Conservation (phyloP, 768 basidiomycete species). For the Pisolithus tinctorius region DNA sequence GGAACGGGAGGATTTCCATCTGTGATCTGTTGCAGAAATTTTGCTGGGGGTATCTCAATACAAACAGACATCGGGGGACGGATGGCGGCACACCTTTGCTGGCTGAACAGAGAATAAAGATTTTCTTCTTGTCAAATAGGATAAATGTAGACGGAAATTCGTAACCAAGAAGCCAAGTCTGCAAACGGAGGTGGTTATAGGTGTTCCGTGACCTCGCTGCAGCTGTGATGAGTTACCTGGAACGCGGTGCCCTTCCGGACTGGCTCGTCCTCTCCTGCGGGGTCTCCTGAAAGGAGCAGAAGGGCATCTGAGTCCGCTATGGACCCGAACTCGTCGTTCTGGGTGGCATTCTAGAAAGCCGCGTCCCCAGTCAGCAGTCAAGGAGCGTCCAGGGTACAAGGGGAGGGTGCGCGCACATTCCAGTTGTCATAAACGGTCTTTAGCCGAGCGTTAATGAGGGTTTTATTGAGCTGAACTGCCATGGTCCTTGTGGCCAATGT, state of each 20-base stretch:
- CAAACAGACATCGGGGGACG: conserved; percentile 1
- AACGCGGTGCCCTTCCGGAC: conserved; percentile 86
- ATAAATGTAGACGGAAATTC: conserved; percentile 95
- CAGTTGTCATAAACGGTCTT: conserved; percentile 55
- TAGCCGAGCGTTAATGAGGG: conserved; percentile 48
- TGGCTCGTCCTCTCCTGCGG: conserved; percentile 81
- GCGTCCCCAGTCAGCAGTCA: conserved; percentile 5
- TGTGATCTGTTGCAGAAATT: conserved; percentile 76
- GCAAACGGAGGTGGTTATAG: conserved; percentile 6
- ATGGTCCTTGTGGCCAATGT: conserved; percentile 28
- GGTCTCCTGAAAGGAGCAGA: conserved; percentile 69
- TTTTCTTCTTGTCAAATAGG: conserved; percentile 70
- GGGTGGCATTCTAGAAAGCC: conserved; percentile 46
- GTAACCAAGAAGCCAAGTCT: conserved; percentile 97
- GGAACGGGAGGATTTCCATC: conserved; percentile 48
- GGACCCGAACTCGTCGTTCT: conserved; percentile 66
- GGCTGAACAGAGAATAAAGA: conserved; percentile 78
- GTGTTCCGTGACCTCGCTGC: neutral
- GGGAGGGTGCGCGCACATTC: conserved; percentile 39
- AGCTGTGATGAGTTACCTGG: conserved; percentile 52
- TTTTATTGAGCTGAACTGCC: conserved; percentile 69
- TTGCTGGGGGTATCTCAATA: conserved; percentile 45
- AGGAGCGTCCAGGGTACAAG: conserved; percentile 6
- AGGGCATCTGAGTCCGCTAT: conserved; percentile 66
- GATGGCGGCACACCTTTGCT: conserved; percentile 62